Percentiles rank a stretch among this genome's conserved stretches.
phyloP scores from a whole-genome alignment of 768 basidiomycete species.

The Strobilomyces confusus region DNA sequence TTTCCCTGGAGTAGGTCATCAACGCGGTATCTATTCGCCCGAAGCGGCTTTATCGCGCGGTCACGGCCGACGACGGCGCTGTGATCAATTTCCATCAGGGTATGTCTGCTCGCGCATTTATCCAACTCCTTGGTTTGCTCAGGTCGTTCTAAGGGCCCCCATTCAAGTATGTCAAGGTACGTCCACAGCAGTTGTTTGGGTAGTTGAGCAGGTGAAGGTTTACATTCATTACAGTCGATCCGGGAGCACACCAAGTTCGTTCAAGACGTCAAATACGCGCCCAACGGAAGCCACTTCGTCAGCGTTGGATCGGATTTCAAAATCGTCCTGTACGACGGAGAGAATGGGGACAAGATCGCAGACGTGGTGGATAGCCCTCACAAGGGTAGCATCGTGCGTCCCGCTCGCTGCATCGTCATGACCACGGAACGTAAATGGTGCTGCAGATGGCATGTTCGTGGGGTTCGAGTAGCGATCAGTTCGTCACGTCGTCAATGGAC shows the following conservation, averaged over 20 bases:
- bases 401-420: background rate
- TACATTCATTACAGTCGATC: slow-evolving; percentile 52
- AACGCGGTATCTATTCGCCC: slow-evolving; percentile 87
- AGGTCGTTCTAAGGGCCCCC: slow-evolving; percentile 53
- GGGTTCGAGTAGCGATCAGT: slow-evolving; percentile 66
- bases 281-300: slow-evolving; percentile 77
- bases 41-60: slow-evolving; percentile 88
- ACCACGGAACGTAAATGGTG: background rate
- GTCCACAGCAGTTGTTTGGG: background rate
- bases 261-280: slow-evolving; percentile 82
- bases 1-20: slow-evolving; percentile 48
- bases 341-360: slow-evolving; percentile 71
- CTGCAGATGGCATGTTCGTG: slow-evolving; percentile 71
- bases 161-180: slow-evolving; percentile 84
- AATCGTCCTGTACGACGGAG: slow-evolving; percentile 87
- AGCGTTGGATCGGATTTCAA: slow-evolving; percentile 89
- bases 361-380: slow-evolving; percentile 69
- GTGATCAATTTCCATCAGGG: slow-evolving; percentile 81
- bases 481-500: slow-evolving; percentile 85
- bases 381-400: slow-evolving; percentile 70
- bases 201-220: too few relatives aligned
- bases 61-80: slow-evolving; percentile 83
- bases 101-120: slow-evolving; percentile 17
- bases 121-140: background rate
- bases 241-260: slow-evolving; percentile 90